A percentile compares a stretch with the other conserved stretches of the same genome.
phyloP scores from a whole-genome alignment of 495 filamentous ascomycete species.

The Physcia stellaris region DNA sequence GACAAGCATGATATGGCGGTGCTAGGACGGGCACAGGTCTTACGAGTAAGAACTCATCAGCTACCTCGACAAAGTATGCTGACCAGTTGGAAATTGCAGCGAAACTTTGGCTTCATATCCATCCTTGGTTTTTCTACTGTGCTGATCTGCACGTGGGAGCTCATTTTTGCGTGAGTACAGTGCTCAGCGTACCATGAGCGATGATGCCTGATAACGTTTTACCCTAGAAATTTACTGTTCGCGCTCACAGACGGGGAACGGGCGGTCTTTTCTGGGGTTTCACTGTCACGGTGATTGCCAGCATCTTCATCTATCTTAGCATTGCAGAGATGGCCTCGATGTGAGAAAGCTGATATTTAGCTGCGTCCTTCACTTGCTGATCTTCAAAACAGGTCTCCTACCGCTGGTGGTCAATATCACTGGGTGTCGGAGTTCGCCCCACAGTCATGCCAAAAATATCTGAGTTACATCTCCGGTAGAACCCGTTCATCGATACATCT shows the following conservation, averaged over 20 bases:
- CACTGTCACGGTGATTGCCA: conserved; percentile 32
- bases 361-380: not conserved
- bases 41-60: conserved; percentile 1
- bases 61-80: not conserved
- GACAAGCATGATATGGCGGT: conserved; percentile 2
- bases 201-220: conserved; percentile 5
- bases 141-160: conserved; percentile 34
- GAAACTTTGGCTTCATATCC: conserved; percentile 32
- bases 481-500: not conserved
- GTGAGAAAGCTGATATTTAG: conserved; percentile 17
- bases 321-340: conserved; percentile 46
- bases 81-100: conserved; percentile 17
- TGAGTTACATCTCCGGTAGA: conserved; percentile 44
- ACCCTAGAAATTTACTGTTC: conserved; percentile 23
- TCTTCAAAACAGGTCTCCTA: conserved; percentile 25
- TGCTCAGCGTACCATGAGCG: not conserved
- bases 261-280: conserved; percentile 45
- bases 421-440: conserved; percentile 50
- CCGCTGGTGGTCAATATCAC: conserved; percentile 38
- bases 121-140: conserved; percentile 32
- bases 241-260: conserved; percentile 42
- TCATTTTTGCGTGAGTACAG: conserved; percentile 27
- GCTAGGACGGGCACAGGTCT: conserved; percentile 2
- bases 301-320: conserved; percentile 34
- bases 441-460: conserved; percentile 34